Base-by-base conservation (phyloP, 2,329 filamentous ascomycete species). In the Fusarium albosuccineum region DNA sequence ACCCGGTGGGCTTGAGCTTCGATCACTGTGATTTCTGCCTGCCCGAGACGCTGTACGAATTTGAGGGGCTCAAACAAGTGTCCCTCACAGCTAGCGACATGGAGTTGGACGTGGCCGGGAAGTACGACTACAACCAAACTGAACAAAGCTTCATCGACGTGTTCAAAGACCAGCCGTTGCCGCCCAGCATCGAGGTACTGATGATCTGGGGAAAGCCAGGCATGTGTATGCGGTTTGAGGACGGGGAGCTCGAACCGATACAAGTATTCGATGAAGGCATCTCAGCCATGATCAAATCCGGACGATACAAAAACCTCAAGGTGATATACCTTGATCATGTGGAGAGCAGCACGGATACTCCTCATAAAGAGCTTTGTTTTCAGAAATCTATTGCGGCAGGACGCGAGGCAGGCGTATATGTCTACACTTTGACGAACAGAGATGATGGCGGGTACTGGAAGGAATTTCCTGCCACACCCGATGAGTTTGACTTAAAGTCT, bases 401-500 rank as follows among this genome's bases (percentile, higher is more conserved):
- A 3, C 13, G 10, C 2, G 36, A 42, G 4, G 29, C 53, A 5
- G 60, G 57, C 1, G 66, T 71, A 2, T 50, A 60, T 4, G 58
- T 71, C 10, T 45, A 45, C 3, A 71, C 61, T 3, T 2, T 62
- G 6, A 68, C 56, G 36, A 66, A 71, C 3, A 53, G 34, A 27
- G 48, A 62, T 1, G 68, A 71, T 6, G 52, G 37, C 0, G 55
- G 42, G 4, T 34, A 64, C 10, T 66, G 66, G 68, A 67, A 17
- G n/a, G 57, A 48, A 0, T 71, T 70, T 5, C 64, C 61, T 3
- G 56, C 40, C 10, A 58, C 34, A 3, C 68, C 58, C 4, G 66
- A 70, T 9, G 27, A 14, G 5, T 71, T 56, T n/a, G 61, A 66
- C 26, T 5, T 71, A 7, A 71, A 62, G 29, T 66, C 66, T 2